These are phyloP conservation scores for Fusarium sp. DNA, from an alignment of 2,329 filamentous ascomycete species.

Conservation along the genomic window DNA sequence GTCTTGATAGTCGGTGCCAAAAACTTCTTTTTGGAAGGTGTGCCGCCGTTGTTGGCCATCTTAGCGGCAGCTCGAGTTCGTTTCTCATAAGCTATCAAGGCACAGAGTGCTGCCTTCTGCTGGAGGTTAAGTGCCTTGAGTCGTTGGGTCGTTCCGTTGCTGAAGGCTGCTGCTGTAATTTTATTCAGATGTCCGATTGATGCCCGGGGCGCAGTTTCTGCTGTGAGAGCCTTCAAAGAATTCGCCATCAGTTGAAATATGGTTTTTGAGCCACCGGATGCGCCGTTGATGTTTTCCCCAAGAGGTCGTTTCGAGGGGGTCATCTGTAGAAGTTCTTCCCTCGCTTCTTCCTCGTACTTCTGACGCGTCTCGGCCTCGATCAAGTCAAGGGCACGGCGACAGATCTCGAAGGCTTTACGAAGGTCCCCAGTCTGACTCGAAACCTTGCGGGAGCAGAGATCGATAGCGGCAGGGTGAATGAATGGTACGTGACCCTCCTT, in stretches of 20 bases:
- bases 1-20: constrained; percentile 82
- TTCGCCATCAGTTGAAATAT: constrained; percentile 59
- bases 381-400: constrained; percentile 86
- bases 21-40: constrained; percentile 69
- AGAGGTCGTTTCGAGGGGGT: constrained; percentile 81
- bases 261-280: constrained; percentile 54
- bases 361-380: constrained; percentile 85
- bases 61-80: constrained; percentile 65
- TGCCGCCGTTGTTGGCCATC: constrained; percentile 51
- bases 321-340: constrained; percentile 65
- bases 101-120: constrained; percentile 93
- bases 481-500: constrained; percentile 78
- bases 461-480: constrained; percentile 91
- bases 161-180: constrained; percentile 88
- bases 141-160: constrained; percentile 85
- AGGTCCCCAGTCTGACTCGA: constrained; percentile 93
- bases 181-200: constrained; percentile 92
- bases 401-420: constrained; percentile 94
- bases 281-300: constrained; percentile 80
- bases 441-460: constrained; percentile 93
- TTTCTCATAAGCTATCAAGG: constrained; percentile 86
- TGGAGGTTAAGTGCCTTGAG: constrained; percentile 91
- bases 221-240: constrained; percentile 71
- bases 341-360: constrained; percentile 72
- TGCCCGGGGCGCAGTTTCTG: constrained; percentile 85